Conservation (phyloP, 164 flowering plant genomes). For the Tinospora cordifolia region DNA sequence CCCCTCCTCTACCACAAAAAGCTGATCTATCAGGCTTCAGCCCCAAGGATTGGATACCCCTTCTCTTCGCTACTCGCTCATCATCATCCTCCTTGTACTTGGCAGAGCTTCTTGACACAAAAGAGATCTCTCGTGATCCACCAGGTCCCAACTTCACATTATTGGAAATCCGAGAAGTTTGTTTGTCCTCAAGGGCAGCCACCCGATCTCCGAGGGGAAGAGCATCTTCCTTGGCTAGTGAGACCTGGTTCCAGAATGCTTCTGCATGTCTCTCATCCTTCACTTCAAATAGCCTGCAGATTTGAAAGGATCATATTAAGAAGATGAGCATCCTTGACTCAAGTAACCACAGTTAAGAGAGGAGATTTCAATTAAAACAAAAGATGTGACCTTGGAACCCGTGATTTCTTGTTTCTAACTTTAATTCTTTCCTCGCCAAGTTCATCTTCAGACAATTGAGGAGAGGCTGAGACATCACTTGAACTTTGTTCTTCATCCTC, state of each 20-base stretch:
- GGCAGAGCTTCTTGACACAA: slow-evolving; percentile 47
- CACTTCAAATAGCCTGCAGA: slow-evolving; percentile 68
- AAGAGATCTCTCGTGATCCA: slow-evolving; percentile 87
- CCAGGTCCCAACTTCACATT: slow-evolving; percentile 68
- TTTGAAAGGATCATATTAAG: neutral
- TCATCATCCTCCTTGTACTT: slow-evolving; percentile 54
- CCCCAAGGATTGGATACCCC: slow-evolving; percentile 72
- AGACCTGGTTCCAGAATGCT: slow-evolving; percentile 48
- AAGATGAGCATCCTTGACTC: neutral
- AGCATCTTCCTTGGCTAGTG: slow-evolving; percentile 70
- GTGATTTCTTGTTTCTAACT: slow-evolving; percentile 25
- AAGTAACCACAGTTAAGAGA: neutral
- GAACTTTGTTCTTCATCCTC: slow-evolving; percentile 34
- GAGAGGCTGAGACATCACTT: slow-evolving; percentile 39
- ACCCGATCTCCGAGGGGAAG: slow-evolving; percentile 80
- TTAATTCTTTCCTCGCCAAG: slow-evolving; percentile 14
- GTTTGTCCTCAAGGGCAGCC: slow-evolving; percentile 37
- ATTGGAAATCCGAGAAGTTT: slow-evolving; percentile 17
- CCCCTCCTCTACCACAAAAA: slow-evolving; percentile 36
- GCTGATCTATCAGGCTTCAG: slow-evolving; percentile 46
- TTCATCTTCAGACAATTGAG: slow-evolving; percentile 48
- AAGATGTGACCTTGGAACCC: slow-evolving; percentile 52
- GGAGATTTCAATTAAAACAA: neutral
- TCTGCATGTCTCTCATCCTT: slow-evolving; percentile 91
- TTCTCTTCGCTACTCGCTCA: slow-evolving; percentile 36